These are phyloP conservation scores for Dictyostelium purpureum DNA, from an alignment of 78 protist genomes.

Conservation along the genomic window DNA sequence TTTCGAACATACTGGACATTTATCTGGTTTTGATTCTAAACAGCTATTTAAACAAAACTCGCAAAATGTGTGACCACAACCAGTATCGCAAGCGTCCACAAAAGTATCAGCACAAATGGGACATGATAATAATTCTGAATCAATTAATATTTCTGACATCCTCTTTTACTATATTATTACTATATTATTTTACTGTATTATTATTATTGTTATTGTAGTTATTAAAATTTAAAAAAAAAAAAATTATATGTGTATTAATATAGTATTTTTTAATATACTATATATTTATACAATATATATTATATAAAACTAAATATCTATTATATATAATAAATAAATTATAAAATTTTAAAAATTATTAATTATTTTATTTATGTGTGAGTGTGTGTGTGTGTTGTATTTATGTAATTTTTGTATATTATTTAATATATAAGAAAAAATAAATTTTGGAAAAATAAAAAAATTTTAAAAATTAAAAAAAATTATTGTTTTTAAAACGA, in stretches of 20 bases:
- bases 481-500: no score
- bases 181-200: neutral
- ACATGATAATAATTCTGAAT: slow-evolving; percentile 55
- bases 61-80: slow-evolving; percentile 82
- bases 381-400: neutral
- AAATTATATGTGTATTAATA: no score
- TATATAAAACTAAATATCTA: no score
- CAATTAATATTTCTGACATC: slow-evolving; percentile 60
- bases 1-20: slow-evolving; percentile 79
- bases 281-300: no score
- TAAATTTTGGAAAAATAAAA: no score
- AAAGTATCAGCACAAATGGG: slow-evolving; percentile 78
- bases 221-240: neutral
- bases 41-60: slow-evolving; percentile 72
- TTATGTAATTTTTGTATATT: no score
- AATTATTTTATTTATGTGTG: neutral
- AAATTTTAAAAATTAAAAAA: no score
- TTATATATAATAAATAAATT: no score
- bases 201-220: neutral
- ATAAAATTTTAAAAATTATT: no score
- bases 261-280: no score
- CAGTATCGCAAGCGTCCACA: slow-evolving; percentile 72
- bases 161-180: neutral
- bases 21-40: slow-evolving; percentile 62
- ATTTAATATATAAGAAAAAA: no score